Percentiles rank a stretch among this genome's conserved stretches.
These are phyloP conservation scores for Bruguiera hainesii DNA, from an alignment of 441 rosid genomes.

Conservation along the genomic window DNA sequence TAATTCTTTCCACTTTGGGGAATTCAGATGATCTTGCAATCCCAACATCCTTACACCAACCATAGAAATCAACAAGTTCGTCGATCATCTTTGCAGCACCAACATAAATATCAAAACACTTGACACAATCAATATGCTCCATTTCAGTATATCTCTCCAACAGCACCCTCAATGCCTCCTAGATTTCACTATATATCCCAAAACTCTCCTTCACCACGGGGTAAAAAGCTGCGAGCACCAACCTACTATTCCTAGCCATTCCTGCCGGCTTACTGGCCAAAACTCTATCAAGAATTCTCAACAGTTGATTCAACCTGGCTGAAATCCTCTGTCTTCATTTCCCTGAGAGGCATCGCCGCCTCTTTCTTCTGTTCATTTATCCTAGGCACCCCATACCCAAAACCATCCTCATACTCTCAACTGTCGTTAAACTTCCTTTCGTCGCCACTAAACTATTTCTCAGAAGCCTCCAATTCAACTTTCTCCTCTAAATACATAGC, in stretches of 20 bases:
- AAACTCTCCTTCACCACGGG: slow-evolving; percentile 65
- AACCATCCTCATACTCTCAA: slow-evolving; percentile 33
- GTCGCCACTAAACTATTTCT: slow-evolving; percentile 29
- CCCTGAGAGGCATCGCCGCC: slow-evolving; percentile 40
- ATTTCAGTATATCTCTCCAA: slow-evolving; percentile 66
- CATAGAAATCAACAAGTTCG: slow-evolving; percentile 53
- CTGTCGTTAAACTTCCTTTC: slow-evolving; percentile 28
- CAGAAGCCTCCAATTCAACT: slow-evolving; percentile 49
- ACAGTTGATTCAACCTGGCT: slow-evolving; percentile 45
- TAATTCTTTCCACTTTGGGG: slow-evolving; percentile 54
- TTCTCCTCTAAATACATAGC: slow-evolving; percentile 69
- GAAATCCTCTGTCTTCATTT: slow-evolving; percentile 65
- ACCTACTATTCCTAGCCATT: slow-evolving; percentile 44
- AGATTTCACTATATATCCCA: slow-evolving; percentile 58
- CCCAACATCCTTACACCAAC: slow-evolving; percentile 47
- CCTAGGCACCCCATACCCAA: slow-evolving; percentile 28
- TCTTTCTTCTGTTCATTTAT: slow-evolving; percentile 41
- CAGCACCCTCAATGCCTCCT: slow-evolving; percentile 53
- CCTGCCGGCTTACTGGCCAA: slow-evolving; percentile 62
- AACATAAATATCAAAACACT: slow-evolving; percentile 53
- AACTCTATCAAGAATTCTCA: slow-evolving; percentile 61
- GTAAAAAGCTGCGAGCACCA: slow-evolving; percentile 48
- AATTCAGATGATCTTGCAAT: slow-evolving; percentile 70
- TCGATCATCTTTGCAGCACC: slow-evolving; percentile 61
- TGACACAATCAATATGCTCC: slow-evolving; percentile 52